Percentiles rank a stretch among this genome's conserved stretches.
phyloP scores from a whole-genome alignment of 1,284 basidiomycete genomes.

The Bjerkandera adusta region DNA sequence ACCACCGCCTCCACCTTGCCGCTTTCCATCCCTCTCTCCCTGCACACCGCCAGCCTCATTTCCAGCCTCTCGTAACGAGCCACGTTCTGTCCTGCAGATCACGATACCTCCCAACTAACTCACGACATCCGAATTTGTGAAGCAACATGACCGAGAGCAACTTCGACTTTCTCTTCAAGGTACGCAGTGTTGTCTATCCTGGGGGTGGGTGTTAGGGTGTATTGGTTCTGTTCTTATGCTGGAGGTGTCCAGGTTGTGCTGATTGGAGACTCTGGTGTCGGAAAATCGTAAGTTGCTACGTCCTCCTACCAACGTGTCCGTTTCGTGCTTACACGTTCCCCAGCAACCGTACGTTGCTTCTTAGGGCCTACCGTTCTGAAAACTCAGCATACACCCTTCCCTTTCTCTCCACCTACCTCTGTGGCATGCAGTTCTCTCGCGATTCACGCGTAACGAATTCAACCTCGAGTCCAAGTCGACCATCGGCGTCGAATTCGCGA shows the following conservation, averaged over 20 bases:
- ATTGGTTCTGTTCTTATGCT: constrained; percentile 8
- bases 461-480: constrained; percentile 99
- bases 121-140: neutral
- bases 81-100: no score
- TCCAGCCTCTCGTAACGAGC: no score
- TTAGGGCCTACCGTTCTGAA: neutral
- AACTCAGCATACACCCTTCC: neutral
- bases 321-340: constrained; percentile 2
- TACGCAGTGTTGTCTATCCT: constrained; percentile 32
- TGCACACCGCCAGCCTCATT: no score
- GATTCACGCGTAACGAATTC: constrained; percentile 99
- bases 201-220: neutral
- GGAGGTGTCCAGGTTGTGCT: constrained; percentile 74
- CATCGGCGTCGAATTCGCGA: constrained; percentile 99
- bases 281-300: constrained; percentile 80
- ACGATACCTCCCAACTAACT: no score
- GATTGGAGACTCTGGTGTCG: constrained; percentile 98
- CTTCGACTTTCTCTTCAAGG: constrained; percentile 96
- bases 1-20: no score
- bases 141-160: constrained; percentile 80
- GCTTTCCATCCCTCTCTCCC: no score
- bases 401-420: constrained; percentile 3
- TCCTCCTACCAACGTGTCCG: neutral
- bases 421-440: constrained; percentile 68
- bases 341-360: constrained; percentile 32